Evolutionary conservation across 148 eudicot genomes (phyloP), one percentile per base, ranked within the genome.

Genomic region (Silene uniflora): DNA sequence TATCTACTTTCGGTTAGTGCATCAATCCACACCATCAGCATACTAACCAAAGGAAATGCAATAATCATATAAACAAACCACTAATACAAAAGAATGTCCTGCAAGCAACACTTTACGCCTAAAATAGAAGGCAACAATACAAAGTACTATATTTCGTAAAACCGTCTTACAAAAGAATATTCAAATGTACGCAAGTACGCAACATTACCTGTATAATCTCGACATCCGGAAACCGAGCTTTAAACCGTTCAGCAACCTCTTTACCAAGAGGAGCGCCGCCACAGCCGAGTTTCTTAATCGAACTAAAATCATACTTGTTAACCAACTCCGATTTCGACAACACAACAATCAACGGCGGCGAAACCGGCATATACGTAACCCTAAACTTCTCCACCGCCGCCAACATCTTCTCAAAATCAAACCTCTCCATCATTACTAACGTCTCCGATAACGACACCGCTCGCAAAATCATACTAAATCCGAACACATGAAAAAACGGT

Each of bases 261-360:
- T 87, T 88, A 5, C 98, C 92, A 0, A 93, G 88, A 72, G 98
- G 93, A 16, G 98, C 98, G 1, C 98, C 98, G 17, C 98, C 97
- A 62, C 87, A 84, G 0, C 88, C 91, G 17, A 93, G 73, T 69
- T 46, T 0, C 75, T 69, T 82, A 0, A 93, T 88, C 10, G 98
- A 93, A 62, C 91, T 81, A 56, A 93, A 75, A 75, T 93, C 92
- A 56, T 88, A 93, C 73, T 87, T 88, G 11, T 12, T 67, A 44
- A 84, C 83, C 82, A 91, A 55, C 49, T 89, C 91, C 32, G 95
- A 91, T 73, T 93, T 93, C 67, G 79, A 81, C 79, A 93, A 47
- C 29, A 87, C 91, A 81, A 89, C 90, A 75, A 93, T 84, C 5
- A 93, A 81, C 63, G 98, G 98, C 73, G 98, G 98, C 55, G 98